Conservation (phyloP, 139 green algal genomes). For the Astrephomene gubernaculifera region DNA sequence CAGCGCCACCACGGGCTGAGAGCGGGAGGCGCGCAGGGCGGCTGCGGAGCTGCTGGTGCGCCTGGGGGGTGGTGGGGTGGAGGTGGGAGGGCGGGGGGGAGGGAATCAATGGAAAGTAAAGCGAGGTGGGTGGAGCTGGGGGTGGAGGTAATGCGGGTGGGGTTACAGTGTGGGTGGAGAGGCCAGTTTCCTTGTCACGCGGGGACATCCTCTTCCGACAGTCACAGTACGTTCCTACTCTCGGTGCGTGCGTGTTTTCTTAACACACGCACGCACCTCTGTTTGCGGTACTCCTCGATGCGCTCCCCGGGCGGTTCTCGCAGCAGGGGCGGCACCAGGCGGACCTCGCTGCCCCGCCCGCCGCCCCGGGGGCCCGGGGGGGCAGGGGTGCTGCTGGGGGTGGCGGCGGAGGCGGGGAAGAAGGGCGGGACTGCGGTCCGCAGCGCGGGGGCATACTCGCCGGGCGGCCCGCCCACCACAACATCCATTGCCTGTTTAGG, state of each 20-base stretch:
- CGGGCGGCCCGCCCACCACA: slow-evolving; percentile 44
- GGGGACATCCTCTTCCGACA: too few species aligned
- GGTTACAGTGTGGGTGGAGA: too few species aligned
- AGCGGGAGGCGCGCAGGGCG: too few species aligned
- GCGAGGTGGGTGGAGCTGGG: too few species aligned
- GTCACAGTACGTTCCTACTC: too few species aligned
- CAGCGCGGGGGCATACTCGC: slow-evolving; percentile 39
- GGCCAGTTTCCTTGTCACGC: too few species aligned
- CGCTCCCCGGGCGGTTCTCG: not conserved
- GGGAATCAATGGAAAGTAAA: not conserved
- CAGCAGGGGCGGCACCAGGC: slow-evolving; percentile 28
- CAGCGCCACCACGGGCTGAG: not conserved
- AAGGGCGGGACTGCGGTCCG: too few species aligned
- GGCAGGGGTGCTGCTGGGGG: too few species aligned
- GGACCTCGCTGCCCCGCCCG: not conserved
- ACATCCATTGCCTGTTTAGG: slow-evolving; percentile 51
- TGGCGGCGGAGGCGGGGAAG: not conserved
- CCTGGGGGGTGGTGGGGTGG: not conserved
- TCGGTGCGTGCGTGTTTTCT: too few species aligned
- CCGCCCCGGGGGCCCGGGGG: not conserved
- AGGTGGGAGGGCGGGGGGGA: not conserved
- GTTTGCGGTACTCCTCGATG: slow-evolving; percentile 38
- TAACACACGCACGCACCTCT: not conserved
- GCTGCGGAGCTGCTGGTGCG: slow-evolving; percentile 13
- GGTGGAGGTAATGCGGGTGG: too few species aligned